Base-by-base conservation (phyloP, 1,139 yeast genomes). In the Magnusiomyces ingens region DNA sequence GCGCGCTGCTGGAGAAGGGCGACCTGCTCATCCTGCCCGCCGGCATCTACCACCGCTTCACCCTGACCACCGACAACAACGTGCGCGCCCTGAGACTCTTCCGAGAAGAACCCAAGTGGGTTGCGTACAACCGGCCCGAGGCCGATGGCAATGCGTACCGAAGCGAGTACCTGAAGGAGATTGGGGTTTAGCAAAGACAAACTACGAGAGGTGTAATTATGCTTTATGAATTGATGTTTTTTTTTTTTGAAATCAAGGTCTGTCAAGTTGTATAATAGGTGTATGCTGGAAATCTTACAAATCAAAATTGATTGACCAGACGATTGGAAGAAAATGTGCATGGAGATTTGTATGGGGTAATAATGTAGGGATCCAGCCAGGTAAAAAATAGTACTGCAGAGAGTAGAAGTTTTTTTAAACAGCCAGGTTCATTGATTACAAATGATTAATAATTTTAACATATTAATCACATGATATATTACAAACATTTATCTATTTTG, bases 51-150 rank as follows among this genome's bases (percentile, higher is more conserved):
- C 98, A 91, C 70, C 77, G 98, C 32, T 91, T 91, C 70, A 89
- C 97, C 1, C 75, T 91, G 61, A 78, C 90, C 5, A 70, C 72
- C 12, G 67, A 72, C 54, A 81, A 84, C 66, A 78, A 78, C 61
- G 84, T 91, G 61, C 78, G 79, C 59, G 96, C 98, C 5, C 70
- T 87, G 65, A 75, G 99, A 59, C 73, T 93, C 61, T 93, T 93
- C 74, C 83, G 89, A 70, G 96, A 90, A 62, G 96, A 91, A 71
- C 98, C 98, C 36, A 90, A 89, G 67, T 93, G 99, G 98, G 81
- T 86, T 54, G 96, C 98, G 10, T 79, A 88, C 64, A 81, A 83
- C 66, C 78, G 96, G 59, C 81, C 84, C 0, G 74, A 67, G 5
- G 75, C 75, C 15, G 79, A 75, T 57, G 58, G 58, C 17, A 77